phyloP scores from a whole-genome alignment of 768 basidiomycete genomes.

The Dioszegia crocea region DNA sequence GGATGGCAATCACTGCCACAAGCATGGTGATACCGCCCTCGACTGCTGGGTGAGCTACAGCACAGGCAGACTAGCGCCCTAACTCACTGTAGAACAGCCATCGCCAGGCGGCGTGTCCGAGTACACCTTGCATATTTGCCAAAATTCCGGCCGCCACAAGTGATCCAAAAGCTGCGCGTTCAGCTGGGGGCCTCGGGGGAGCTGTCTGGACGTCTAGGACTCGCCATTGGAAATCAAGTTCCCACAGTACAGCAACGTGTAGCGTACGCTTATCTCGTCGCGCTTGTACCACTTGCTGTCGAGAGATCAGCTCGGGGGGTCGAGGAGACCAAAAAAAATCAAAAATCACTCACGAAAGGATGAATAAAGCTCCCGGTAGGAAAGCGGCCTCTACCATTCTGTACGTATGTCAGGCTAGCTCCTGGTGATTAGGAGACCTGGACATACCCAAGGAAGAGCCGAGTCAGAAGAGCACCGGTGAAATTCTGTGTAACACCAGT shows the following conservation, averaged over 20 bases:
- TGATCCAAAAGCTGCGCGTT: conserved; percentile 61
- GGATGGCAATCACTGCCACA: conserved; percentile 61
- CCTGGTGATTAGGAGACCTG: too few relatives aligned
- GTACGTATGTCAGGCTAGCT: not conserved
- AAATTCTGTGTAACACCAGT: conserved; percentile 57
- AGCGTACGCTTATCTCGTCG: conserved; percentile 65
- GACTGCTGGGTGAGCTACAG: conserved; percentile 58
- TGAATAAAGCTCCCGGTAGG: conserved; percentile 23
- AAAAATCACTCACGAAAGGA: conserved; percentile 16
- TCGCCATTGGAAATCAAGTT: conserved; percentile 65
- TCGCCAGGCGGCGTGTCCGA: conserved; percentile 65
- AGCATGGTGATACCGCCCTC: conserved; percentile 66
- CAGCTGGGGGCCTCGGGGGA: too few relatives aligned
- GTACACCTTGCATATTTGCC: conserved; percentile 62
- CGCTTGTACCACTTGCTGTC: conserved; percentile 71
- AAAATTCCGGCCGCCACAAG: conserved; percentile 73
- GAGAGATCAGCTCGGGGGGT: conserved; percentile 31
- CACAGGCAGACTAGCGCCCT: not conserved
- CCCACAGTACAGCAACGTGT: conserved; percentile 56
- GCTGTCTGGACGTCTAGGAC: too few relatives aligned
- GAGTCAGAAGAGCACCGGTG: conserved; percentile 51
- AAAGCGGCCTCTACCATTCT: conserved; percentile 25
- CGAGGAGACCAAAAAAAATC: not conserved
- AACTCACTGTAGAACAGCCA: conserved; percentile 62
- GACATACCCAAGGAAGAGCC: conserved; percentile 64